phyloP scores from a whole-genome alignment of 371 early-diverging fungal genomes.

The Mortierella sp. region DNA sequence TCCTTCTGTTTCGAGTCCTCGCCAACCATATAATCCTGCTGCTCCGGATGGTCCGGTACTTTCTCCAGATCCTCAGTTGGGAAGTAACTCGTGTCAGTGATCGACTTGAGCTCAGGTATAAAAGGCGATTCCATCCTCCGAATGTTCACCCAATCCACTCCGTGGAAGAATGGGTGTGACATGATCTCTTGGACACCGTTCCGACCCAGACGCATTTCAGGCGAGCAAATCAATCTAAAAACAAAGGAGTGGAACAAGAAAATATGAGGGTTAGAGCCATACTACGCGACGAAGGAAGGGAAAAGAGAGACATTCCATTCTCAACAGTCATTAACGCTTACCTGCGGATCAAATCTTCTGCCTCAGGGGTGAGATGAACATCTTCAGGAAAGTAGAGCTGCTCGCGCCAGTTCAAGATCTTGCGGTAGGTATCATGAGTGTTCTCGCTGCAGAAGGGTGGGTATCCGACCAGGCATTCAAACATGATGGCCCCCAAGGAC shows the following conservation, averaged over 20 bases:
- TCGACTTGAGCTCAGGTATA: slow-evolving; percentile 92
- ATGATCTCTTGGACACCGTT: slow-evolving; percentile 89
- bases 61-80: slow-evolving; percentile 93
- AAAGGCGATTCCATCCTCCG: slow-evolving; percentile 92
- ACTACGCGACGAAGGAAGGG: neutral
- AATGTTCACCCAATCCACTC: slow-evolving; percentile 94
- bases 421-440: slow-evolving; percentile 96
- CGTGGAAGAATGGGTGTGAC: slow-evolving; percentile 95
- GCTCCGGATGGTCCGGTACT: slow-evolving; percentile 65
- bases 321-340: slow-evolving; percentile 57
- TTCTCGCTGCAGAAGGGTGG: slow-evolving; percentile 98
- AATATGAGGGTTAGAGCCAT: neutral
- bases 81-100: slow-evolving; percentile 98
- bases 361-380: slow-evolving; percentile 89
- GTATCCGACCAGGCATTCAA: slow-evolving; percentile 98
- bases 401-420: slow-evolving; percentile 97
- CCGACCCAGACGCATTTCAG: slow-evolving; percentile 83
- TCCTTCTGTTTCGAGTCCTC: slow-evolving; percentile 78
- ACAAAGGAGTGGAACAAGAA: neutral
- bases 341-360: slow-evolving; percentile 91
- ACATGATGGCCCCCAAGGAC: slow-evolving; percentile 99
- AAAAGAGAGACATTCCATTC: neutral
- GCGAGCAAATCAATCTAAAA: slow-evolving; percentile 84
- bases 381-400: slow-evolving; percentile 93
- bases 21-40: slow-evolving; percentile 33